Evolutionary conservation across 1,284 basidiomycete species (phyloP), one percentile per base, ranked within the genome.

Genomic region (Trametes sp.): DNA sequence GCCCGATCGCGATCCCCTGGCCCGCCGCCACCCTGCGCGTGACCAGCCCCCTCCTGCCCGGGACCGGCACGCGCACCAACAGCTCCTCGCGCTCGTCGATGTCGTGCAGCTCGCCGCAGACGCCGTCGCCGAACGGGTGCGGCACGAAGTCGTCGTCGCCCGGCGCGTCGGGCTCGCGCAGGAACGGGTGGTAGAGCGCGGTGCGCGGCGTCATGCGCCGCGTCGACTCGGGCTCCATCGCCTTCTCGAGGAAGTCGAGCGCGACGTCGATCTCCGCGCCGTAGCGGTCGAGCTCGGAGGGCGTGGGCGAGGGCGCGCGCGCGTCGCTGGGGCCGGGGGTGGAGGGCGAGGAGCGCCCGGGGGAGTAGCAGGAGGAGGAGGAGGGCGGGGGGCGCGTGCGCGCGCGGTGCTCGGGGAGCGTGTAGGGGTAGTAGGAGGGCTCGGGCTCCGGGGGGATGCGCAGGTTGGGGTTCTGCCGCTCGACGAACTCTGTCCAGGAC

Each of bases 101-200:
- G 64, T 81, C 82, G 73, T 93, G 91, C 66, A 78, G 80, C 50
- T 81, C 76, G 23, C 79, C 80, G 72, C 90, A 93, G 9, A 84
- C 78, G 1, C 90, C 90, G 63, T 84, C 78, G 1, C 87, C 89
- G 58, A 83, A 84, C 28, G 83, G 85, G 72, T 90, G 88, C 16
- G 91, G 91, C 60, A 87, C 84, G 67, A 83, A 82, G 55, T 85
- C 85, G 59, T 90, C 88, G 57, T 93, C 90, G 2, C 81, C 80
- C 14, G 69, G 71, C 19, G 75, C 74, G 50, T 73, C 74, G 2
- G 74, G 76, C 31, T 77, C 75, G 29, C 67, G 66, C 66, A 97
- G 81, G 77, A 96, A 97, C 0, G 84, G 82, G 73, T 97, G 95
- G 64, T 85, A 84, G 54, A 98, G 81, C 6, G 92, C 93, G 10